These are phyloP conservation scores for Cymbopogon citratus DNA, from an alignment of 176 grass and related monocot genomes.

Conservation along the genomic window DNA sequence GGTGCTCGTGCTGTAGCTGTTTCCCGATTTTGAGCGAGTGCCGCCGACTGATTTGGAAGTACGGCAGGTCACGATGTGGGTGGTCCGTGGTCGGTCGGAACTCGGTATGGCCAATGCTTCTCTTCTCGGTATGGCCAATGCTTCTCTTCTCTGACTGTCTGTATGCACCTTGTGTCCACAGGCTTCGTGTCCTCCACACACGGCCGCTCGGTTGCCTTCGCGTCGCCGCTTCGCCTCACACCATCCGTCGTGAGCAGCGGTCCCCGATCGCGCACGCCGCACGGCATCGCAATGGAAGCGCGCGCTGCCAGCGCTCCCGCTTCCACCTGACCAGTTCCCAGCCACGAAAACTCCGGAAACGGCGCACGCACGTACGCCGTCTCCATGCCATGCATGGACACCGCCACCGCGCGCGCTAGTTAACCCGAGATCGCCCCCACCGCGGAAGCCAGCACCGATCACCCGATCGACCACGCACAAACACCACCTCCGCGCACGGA, in stretches of 20 bases:
- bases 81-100: too few relatives aligned
- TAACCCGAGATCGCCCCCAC: not conserved
- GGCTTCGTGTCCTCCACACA: not conserved
- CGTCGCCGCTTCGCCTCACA: not conserved
- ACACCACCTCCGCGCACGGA: not conserved
- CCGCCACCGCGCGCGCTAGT: too few relatives aligned
- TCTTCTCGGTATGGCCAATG: not conserved
- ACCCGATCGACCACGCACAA: not conserved
- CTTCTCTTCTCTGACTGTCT: not conserved
- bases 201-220: not conserved
- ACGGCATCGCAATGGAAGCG: not conserved
- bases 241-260: not conserved
- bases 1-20: not conserved
- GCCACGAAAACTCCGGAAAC: slow-evolving; percentile 20
- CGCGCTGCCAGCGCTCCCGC: slow-evolving; percentile 11
- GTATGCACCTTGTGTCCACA: not conserved
- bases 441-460: not conserved
- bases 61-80: too few relatives aligned
- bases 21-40: too few relatives aligned
- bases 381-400: not conserved
- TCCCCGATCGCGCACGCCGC: not conserved
- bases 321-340: not conserved
- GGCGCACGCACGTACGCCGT: not conserved
- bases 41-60: not conserved
- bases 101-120: not conserved